Evolutionary conservation across 1,284 basidiomycete species (phyloP).

Genomic region (Polyporus tsugae): DNA sequence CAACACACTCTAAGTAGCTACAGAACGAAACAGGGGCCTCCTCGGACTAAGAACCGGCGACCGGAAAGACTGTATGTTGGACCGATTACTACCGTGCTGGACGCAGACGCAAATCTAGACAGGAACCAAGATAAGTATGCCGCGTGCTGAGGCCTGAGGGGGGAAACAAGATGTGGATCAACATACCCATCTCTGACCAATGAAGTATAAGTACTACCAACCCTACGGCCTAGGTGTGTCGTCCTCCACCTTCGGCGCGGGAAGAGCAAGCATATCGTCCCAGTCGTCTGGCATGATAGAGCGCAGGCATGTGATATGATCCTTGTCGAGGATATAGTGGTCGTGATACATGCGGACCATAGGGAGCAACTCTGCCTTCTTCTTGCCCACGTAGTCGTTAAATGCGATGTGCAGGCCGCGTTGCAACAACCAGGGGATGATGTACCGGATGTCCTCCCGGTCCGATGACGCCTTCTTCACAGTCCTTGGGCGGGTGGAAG

Average conservation of each 20-base stretch:
- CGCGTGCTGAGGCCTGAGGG: too few relatives aligned
- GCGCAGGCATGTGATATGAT: conserved; percentile 18
- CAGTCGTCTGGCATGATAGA: conserved; percentile 25
- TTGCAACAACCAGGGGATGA: conserved; percentile 41
- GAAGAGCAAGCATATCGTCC: conserved; percentile 21
- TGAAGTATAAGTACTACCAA: too few relatives aligned
- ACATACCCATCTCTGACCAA: too few relatives aligned
- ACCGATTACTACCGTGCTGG: too few relatives aligned
- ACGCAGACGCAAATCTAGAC: too few relatives aligned
- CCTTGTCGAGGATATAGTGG: conserved; percentile 24
- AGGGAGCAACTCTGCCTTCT: conserved; percentile 38
- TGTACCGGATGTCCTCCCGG: conserved; percentile 36
- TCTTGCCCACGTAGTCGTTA: conserved; percentile 41
- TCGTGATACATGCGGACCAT: conserved; percentile 37
- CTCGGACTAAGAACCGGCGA: too few relatives aligned
- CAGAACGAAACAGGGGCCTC: too few relatives aligned
- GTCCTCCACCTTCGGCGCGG: conserved; percentile 9
- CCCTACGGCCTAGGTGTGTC: too few relatives aligned
- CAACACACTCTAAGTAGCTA: too few relatives aligned
- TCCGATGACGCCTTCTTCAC: conserved; percentile 39
- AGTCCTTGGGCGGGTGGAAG: conserved; percentile 41
- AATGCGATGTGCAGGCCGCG: conserved; percentile 40
- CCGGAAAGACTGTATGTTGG: too few relatives aligned
- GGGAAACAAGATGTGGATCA: too few relatives aligned
- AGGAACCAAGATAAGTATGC: too few relatives aligned